These are phyloP conservation scores for Pseudoneurospora amorphoporcata DNA, from an alignment of 495 filamentous ascomycete species.

Conservation along the genomic window DNA sequence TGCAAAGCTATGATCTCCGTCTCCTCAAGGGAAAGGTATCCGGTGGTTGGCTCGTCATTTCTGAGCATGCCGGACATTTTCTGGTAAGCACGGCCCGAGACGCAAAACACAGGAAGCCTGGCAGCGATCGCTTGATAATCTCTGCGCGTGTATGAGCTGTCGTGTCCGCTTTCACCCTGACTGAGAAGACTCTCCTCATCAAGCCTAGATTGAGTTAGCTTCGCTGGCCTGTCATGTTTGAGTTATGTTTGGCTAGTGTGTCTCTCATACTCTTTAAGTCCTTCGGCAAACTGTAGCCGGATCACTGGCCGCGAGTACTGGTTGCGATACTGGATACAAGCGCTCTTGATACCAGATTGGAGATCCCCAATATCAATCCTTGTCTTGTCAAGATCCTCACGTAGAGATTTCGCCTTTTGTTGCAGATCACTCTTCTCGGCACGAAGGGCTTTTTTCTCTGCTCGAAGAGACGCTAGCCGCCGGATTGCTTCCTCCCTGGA, in stretches of 20 bases:
- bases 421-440: not conserved
- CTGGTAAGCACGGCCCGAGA: conserved; percentile 48
- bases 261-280: conserved; percentile 36
- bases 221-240: not conserved
- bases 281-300: conserved; percentile 45
- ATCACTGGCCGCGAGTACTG: conserved; percentile 40
- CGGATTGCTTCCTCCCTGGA: not conserved
- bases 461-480: not conserved
- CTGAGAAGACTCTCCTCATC: conserved; percentile 9
- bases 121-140: conserved; percentile 47
- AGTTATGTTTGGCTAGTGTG: not conserved
- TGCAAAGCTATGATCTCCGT: conserved; percentile 45
- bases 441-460: not conserved
- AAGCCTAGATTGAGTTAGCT: conserved; percentile 13
- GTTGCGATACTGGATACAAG: conserved; percentile 47
- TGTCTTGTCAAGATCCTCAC: not conserved
- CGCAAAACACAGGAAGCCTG: conserved; percentile 51
- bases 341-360: conserved; percentile 7
- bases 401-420: not conserved
- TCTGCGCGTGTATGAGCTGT: conserved; percentile 10
- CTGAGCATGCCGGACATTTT: conserved; percentile 46
- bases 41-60: conserved; percentile 10
- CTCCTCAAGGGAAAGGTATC: conserved; percentile 11
- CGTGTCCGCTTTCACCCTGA: conserved; percentile 5
- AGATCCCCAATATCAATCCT: not conserved